Conservation (phyloP, 495 filamentous ascomycete species). For the Penicillium nucicola region DNA sequence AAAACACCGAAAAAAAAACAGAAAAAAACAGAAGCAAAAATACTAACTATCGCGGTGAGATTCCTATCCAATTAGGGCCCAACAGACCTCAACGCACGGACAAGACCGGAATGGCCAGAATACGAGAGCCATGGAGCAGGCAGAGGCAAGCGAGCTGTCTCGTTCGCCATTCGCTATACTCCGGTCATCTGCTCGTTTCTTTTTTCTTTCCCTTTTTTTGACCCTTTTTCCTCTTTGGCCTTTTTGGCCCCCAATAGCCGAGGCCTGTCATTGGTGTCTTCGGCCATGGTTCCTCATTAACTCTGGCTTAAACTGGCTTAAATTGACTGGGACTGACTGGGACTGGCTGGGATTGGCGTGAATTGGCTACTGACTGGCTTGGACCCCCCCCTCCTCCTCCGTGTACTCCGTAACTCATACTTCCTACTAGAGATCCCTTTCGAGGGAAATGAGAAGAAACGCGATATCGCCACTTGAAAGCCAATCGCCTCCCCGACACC, state of each 20-base stretch:
- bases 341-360: too few species aligned
- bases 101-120: constrained; percentile 20
- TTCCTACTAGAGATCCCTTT: not conserved
- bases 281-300: constrained; percentile 1
- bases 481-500: constrained; percentile 5
- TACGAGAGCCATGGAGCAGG: constrained; percentile 19
- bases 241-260: constrained; percentile 10
- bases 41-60: constrained; percentile 8
- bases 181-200: not conserved
- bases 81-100: constrained; percentile 14
- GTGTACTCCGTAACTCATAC: not conserved
- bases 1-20: not conserved
- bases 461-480: not conserved
- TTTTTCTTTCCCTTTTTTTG: not conserved
- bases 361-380: too few species aligned
- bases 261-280: constrained; percentile 1
- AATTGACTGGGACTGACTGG: too few species aligned
- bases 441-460: too few species aligned
- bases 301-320: not conserved
- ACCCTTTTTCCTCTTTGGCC: constrained; percentile 1
- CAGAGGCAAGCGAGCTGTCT: constrained; percentile 23
- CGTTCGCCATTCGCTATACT: constrained; percentile 9
- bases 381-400: not conserved
- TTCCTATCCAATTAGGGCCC: constrained; percentile 13
- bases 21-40: constrained; percentile 1